Evolutionary conservation across 2,329 filamentous ascomycete species (phyloP).

Genomic region (Hypoxylon sp.): DNA sequence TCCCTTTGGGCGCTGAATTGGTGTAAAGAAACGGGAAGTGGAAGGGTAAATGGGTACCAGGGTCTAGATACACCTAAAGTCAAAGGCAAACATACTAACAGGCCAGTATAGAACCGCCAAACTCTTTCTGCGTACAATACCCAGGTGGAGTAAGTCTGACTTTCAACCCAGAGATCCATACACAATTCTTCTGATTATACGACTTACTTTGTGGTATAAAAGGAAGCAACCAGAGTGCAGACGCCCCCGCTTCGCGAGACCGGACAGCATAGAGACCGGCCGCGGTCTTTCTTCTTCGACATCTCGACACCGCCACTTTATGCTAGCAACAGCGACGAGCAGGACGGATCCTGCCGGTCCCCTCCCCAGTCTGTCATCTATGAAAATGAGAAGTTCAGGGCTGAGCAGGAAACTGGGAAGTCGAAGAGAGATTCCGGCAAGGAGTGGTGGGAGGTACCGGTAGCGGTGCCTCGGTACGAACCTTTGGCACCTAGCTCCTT

Average conservation of each 20-base stretch:
- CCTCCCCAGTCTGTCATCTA: not conserved
- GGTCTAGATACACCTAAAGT: not conserved
- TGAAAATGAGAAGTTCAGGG: not conserved
- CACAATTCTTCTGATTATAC: not conserved
- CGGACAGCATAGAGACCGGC: conserved; percentile 54
- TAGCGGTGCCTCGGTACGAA: conserved; percentile 44
- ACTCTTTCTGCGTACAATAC: conserved; percentile 44
- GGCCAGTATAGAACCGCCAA: conserved; percentile 10
- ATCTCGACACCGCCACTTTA: conserved; percentile 52
- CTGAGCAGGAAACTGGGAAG: not conserved
- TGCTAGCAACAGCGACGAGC: conserved; percentile 9
- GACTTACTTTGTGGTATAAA: not conserved
- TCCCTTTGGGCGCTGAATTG: not conserved
- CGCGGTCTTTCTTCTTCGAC: conserved; percentile 62
- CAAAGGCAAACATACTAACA: conserved; percentile 19
- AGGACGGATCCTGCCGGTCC: not conserved
- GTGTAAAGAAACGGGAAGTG: not conserved
- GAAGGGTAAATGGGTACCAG: not conserved
- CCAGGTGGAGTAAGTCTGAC: conserved; percentile 55
- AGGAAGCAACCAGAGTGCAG: conserved; percentile 66
- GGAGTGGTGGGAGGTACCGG: conserved; percentile 55
- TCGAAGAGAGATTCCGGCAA: conserved; percentile 31
- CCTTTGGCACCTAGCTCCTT: conserved; percentile 55
- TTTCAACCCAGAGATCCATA: not conserved
- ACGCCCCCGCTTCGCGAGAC: conserved; percentile 63